phyloP scores from a whole-genome alignment of 148 eudicot species.

The Rhododendron ferrugineum region DNA sequence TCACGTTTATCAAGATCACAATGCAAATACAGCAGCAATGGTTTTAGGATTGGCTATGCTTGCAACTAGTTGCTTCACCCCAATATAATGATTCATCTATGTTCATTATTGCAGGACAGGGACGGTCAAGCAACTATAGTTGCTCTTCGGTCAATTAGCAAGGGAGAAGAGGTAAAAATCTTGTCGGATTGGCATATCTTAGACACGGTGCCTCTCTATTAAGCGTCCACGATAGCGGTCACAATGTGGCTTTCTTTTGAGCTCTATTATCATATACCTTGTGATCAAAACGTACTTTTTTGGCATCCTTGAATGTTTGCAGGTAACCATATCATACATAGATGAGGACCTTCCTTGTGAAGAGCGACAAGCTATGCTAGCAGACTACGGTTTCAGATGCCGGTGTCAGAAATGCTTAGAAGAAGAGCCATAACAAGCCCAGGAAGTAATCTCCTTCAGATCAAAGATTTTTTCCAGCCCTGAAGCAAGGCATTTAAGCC shows the following conservation, averaged over 20 bases:
- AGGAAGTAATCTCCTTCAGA: not conserved
- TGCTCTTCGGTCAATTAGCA: constrained; percentile 50
- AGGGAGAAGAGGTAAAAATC: constrained; percentile 65
- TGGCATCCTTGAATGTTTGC: constrained; percentile 16
- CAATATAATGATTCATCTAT: not conserved
- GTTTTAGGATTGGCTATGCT: not conserved
- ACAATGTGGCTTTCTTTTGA: not conserved
- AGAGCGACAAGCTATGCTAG: constrained; percentile 73
- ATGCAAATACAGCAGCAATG: too few relatives aligned
- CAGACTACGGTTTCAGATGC: constrained; percentile 87
- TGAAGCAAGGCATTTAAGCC: not conserved
- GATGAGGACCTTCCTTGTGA: constrained; percentile 75
- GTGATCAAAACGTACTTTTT: not conserved
- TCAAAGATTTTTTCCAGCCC: not conserved
- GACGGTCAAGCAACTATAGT: constrained; percentile 86
- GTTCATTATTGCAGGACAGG: constrained; percentile 46
- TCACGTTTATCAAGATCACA: not conserved
- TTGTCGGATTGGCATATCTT: not conserved
- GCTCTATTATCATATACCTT: not conserved
- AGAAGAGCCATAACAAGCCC: constrained; percentile 25
- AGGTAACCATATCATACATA: constrained; percentile 90
- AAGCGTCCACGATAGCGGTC: not conserved
- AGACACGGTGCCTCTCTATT: not conserved
- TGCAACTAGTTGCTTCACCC: not conserved
- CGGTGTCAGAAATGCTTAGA: constrained; percentile 67